Percentiles rank a stretch among this genome's conserved stretches.
These are phyloP conservation scores for Calycina herbarum DNA, from an alignment of 2,329 filamentous ascomycete genomes.

Conservation along the genomic window DNA sequence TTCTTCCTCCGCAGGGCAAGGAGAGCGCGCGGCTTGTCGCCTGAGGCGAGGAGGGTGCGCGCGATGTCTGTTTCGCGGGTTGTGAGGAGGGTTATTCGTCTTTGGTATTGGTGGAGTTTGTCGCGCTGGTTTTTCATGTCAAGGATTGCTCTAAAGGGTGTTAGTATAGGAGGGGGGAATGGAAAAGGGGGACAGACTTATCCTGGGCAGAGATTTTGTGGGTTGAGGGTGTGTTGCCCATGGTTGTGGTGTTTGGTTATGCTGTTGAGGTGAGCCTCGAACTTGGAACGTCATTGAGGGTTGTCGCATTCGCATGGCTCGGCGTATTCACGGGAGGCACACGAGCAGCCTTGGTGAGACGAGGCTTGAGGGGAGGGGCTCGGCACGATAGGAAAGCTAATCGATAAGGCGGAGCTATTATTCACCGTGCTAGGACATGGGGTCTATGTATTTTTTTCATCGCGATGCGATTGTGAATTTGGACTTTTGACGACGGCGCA, in stretches of 20 bases:
- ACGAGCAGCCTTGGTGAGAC: slow-evolving; percentile 1
- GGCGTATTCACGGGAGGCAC: neutral
- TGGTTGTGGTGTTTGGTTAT: slow-evolving; percentile 34
- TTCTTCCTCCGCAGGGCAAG: slow-evolving; percentile 92
- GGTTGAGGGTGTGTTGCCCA: slow-evolving; percentile 65
- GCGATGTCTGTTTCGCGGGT: slow-evolving; percentile 85
- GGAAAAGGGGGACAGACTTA: slow-evolving; percentile 59
- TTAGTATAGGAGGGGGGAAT: neutral
- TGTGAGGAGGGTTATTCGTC: slow-evolving; percentile 82
- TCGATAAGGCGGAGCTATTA: slow-evolving; percentile 19
- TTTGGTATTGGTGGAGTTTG: slow-evolving; percentile 94
- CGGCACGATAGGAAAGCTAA: neutral
- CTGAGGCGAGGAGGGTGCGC: slow-evolving; percentile 73
- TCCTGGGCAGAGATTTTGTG: slow-evolving; percentile 78
- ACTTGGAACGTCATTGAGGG: neutral
- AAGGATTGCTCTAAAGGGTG: slow-evolving; percentile 74
- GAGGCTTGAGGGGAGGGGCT: neutral
- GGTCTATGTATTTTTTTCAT: slow-evolving; percentile 15
- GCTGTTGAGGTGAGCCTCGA: neutral
- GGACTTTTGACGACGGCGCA: neutral
- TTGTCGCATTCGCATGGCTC: neutral
- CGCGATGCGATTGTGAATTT: neutral
- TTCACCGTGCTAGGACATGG: slow-evolving; percentile 1
- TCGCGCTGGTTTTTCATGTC: slow-evolving; percentile 98
- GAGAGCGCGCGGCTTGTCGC: slow-evolving; percentile 79